phyloP scores from a whole-genome alignment of 208 protist genomes.

The Wallacemonas rigidus region DNA sequence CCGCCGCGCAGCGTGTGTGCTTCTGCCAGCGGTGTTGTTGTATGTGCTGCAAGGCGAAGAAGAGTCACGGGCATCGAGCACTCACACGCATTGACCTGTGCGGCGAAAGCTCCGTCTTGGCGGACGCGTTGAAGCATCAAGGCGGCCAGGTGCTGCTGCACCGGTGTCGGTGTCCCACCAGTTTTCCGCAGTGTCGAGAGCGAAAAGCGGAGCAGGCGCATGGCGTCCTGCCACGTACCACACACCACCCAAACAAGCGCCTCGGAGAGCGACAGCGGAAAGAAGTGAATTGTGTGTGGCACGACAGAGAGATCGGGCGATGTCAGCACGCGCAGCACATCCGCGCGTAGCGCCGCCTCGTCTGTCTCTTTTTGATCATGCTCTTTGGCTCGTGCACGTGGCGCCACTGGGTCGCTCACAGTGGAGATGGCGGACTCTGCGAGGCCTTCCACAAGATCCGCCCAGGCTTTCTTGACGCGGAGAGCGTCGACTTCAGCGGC shows the following conservation, averaged over 20 bases:
- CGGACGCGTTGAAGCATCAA: constrained; percentile 34
- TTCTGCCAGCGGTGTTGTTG: not conserved
- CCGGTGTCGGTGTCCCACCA: constrained; percentile 35
- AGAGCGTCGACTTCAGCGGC: not conserved
- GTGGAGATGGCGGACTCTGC: not conserved
- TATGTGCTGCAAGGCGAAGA: not conserved
- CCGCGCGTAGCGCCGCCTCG: not conserved
- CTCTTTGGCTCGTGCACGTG: no score
- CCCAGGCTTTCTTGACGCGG: constrained; percentile 10
- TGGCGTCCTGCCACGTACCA: constrained; percentile 24
- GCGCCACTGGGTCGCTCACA: no score
- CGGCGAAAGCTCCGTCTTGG: not conserved
- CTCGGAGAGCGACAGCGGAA: constrained; percentile 47
- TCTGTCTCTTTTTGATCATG: no score
- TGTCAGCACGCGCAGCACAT: constrained; percentile 8
- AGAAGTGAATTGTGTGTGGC: constrained; percentile 60
- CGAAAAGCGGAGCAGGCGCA: constrained; percentile 46
- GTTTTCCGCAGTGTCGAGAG: constrained; percentile 35
- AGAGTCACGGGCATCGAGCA: not conserved
- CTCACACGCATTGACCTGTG: not conserved
- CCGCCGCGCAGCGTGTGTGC: not conserved
- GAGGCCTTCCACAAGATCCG: not conserved
- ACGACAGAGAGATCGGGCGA: constrained; percentile 12
- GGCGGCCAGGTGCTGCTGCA: constrained; percentile 53
- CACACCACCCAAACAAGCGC: constrained; percentile 38